Evolutionary conservation across 352 stramenopile species (phyloP), one percentile per base, ranked within the genome.

Genomic region (Pythium myriotylum): DNA sequence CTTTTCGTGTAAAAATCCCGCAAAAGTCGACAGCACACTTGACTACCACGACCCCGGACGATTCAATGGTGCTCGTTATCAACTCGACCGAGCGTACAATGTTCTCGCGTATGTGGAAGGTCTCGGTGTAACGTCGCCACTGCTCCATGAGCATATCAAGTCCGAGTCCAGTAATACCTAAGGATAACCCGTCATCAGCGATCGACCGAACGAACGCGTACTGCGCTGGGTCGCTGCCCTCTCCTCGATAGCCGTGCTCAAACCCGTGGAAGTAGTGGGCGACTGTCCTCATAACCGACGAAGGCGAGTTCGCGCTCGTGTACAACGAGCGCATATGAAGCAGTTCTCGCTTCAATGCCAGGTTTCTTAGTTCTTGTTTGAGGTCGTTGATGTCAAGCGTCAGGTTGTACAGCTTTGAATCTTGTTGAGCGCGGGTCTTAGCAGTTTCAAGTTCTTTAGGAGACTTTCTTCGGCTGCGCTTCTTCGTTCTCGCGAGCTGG

Each of bases 61-160:
- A 39, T 19, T 23, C 33, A 8, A n/a, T 20, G 35, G 17, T 20
- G 35, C 24, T 29, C 1, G 22, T 22, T 2, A 62, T 20, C 7
- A 62, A 8, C 14, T 51, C 54, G 2, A 48, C 47, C 2, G 67
- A 74, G 13, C 51, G 61, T 39, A 73, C 56, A 6, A 27, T 20
- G 22, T 69, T 65, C 2, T 49, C 57, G 9, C 54, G 63, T 3
- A 76, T 54, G 8, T 49, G 70, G 22, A 85, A 73, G 29, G 80
- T 24, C n/a, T 62, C 41, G 56, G 77, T 84, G 67, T 81, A 83
- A 33, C 66, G 62, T 3, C 49, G 59, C 77, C 77, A 81, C 53
- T 84, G 75, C 43, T 81, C 70, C 19, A 77, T 67, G 26, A 86
- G 74, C 5, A 64, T 46, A 0, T 37, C 41, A 29, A 59, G n/a